Conservation (phyloP, 2,329 filamentous ascomycete species). For the Stagonosporopsis vannaccii region DNA sequence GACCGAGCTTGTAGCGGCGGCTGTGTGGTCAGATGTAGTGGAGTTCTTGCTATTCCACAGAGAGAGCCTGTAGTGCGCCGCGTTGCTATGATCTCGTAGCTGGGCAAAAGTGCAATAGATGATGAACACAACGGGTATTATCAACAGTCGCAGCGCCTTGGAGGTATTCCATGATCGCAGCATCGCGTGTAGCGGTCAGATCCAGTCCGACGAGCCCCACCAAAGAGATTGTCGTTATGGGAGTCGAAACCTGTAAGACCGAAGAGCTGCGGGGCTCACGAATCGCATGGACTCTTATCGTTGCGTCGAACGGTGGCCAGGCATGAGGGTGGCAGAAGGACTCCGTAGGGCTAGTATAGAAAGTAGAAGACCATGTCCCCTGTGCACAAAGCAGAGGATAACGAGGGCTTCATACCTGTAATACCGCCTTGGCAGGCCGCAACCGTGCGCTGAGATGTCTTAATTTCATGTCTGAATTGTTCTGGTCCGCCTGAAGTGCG, state of each 20-base stretch:
- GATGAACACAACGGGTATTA: slow-evolving; percentile 1
- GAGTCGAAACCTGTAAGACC: not conserved
- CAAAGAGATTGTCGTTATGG: not conserved
- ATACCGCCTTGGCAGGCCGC: not conserved
- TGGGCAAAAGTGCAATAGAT: not conserved
- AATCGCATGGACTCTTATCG: not conserved
- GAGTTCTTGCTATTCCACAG: not conserved
- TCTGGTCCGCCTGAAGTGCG: not conserved
- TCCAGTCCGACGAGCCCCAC: not conserved
- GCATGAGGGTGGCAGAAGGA: not conserved
- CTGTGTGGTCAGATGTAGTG: not conserved
- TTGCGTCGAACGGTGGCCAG: not conserved
- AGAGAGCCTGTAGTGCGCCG: not conserved
- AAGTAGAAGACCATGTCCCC: not conserved
- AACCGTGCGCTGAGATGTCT: not conserved
- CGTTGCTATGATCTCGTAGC: not conserved
- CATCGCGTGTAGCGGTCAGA: not conserved
- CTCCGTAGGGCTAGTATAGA: not conserved
- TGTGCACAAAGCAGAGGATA: not conserved
- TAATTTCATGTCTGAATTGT: not conserved
- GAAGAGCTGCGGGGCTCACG: not conserved
- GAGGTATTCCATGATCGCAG: slow-evolving; percentile 4
- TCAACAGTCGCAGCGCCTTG: slow-evolving; percentile 2
- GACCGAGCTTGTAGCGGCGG: not conserved
- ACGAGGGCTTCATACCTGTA: not conserved